These are phyloP conservation scores for Pseudogymnoascus sp. DNA, from an alignment of 2,329 filamentous ascomycete genomes.

Conservation along the genomic window DNA sequence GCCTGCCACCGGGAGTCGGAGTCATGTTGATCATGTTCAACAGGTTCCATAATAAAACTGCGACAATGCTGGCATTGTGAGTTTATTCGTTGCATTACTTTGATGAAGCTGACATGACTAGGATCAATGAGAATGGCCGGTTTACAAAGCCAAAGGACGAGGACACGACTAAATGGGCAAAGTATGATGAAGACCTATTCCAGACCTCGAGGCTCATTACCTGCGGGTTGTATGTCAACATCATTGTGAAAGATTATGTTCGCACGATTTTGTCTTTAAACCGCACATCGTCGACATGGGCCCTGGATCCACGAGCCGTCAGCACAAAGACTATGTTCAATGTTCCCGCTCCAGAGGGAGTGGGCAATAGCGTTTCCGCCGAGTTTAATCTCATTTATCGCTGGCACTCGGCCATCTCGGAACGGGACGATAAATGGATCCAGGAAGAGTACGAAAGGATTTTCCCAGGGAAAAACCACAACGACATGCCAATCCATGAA, in stretches of 20 bases:
- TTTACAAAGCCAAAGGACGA: slow-evolving; percentile 60
- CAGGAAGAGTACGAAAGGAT: slow-evolving; percentile 56
- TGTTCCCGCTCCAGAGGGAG: slow-evolving; percentile 56
- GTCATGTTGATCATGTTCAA: slow-evolving; percentile 71
- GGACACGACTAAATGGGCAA: slow-evolving; percentile 47
- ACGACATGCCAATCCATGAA: slow-evolving; percentile 47
- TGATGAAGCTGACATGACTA: slow-evolving; percentile 9
- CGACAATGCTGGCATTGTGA: slow-evolving; percentile 58
- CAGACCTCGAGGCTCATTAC: slow-evolving; percentile 70
- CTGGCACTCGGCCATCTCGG: slow-evolving; percentile 73
- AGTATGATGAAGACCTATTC: slow-evolving; percentile 70
- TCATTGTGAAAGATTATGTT: slow-evolving; percentile 69
- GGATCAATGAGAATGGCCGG: slow-evolving; percentile 75
- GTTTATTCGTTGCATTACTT: slow-evolving; percentile 10
- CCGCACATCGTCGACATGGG: slow-evolving; percentile 40
- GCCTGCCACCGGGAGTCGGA: slow-evolving; percentile 63
- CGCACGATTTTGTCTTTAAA: slow-evolving; percentile 46
- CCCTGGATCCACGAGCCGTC: slow-evolving; percentile 62
- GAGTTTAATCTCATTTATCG: slow-evolving; percentile 86
- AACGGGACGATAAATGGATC: slow-evolving; percentile 73
- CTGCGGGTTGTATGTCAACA: slow-evolving; percentile 68
- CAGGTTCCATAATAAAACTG: slow-evolving; percentile 79
- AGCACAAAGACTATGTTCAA: slow-evolving; percentile 43
- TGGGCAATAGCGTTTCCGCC: slow-evolving; percentile 74
- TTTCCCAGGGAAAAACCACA: slow-evolving; percentile 43